phyloP scores from a whole-genome alignment of 768 basidiomycete genomes.

The Ramaria sp. region DNA sequence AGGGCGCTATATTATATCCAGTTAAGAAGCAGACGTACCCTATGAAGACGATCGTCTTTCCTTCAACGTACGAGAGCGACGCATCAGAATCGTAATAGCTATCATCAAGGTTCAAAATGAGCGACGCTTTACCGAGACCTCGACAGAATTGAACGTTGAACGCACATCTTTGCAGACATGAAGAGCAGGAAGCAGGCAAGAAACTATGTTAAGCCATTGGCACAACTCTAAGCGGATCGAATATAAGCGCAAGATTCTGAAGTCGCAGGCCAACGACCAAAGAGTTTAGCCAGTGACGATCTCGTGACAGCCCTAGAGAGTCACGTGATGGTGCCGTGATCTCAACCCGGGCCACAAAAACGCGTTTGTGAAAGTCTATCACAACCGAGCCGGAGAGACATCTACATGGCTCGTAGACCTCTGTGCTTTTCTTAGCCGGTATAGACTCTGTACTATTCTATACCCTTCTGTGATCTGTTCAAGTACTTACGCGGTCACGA shows the following conservation, averaged over 20 bases:
- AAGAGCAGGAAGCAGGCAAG: neutral
- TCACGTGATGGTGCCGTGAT: too few species aligned
- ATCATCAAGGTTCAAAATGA: neutral
- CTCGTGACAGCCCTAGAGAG: neutral
- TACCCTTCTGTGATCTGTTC: too few species aligned
- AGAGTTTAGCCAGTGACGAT: neutral
- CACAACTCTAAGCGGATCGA: neutral
- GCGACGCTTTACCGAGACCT: too few species aligned
- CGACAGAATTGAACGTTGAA: conserved; percentile 12
- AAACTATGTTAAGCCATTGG: neutral
- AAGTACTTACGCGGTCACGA: too few species aligned
- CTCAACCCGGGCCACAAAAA: too few species aligned
- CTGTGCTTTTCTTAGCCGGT: too few species aligned
- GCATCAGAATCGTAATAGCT: conserved; percentile 57
- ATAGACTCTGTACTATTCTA: too few species aligned
- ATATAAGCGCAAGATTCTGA: neutral
- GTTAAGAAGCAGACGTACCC: conserved; percentile 28
- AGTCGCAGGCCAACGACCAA: neutral
- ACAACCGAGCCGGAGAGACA: too few species aligned
- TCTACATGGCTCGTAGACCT: too few species aligned
- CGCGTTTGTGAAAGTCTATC: too few species aligned
- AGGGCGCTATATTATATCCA: neutral
- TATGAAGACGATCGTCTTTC: conserved; percentile 48
- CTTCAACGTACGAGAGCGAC: conserved; percentile 34
- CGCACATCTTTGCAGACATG: conserved; percentile 49